phyloP scores from a whole-genome alignment of 306 rosid genomes.

The Mucuna pruriens region DNA sequence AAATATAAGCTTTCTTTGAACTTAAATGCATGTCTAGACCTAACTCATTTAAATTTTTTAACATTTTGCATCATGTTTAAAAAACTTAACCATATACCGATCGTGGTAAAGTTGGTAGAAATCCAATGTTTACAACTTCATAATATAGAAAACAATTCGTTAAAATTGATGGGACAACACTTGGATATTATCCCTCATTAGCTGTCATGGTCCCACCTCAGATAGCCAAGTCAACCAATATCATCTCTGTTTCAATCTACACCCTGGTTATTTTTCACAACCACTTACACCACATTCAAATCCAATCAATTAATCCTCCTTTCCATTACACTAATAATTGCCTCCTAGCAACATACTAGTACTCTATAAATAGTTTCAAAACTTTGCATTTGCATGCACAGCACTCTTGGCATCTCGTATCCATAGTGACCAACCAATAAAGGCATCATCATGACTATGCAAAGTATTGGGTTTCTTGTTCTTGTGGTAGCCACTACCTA shows the following conservation, averaged over 20 bases:
- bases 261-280: not conserved
- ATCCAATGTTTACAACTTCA: conserved; percentile 18
- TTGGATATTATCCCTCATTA: conserved; percentile 35
- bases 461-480: conserved; percentile 13
- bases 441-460: not conserved
- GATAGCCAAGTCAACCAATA: conserved; percentile 42
- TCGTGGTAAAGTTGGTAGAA: no score
- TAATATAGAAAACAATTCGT: not conserved
- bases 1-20: no score
- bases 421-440: not conserved
- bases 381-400: conserved; percentile 36
- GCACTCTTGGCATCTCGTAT: not conserved
- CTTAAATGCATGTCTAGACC: no score
- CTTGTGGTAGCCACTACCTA: not conserved
- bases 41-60: no score
- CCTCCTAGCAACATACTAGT: not conserved
- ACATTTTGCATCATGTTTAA: no score
- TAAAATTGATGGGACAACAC: conserved; percentile 27
- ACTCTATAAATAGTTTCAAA: conserved; percentile 33
- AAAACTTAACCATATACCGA: no score
- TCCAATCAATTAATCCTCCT: not conserved
- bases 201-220: conserved; percentile 47
- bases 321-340: conserved; percentile 6
- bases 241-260: not conserved
- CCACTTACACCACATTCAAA: conserved; percentile 30